Evolutionary conservation across 1,139 yeast genomes (phyloP), one percentile per base, ranked within the genome.

Genomic region (Geotrichum candidum): DNA sequence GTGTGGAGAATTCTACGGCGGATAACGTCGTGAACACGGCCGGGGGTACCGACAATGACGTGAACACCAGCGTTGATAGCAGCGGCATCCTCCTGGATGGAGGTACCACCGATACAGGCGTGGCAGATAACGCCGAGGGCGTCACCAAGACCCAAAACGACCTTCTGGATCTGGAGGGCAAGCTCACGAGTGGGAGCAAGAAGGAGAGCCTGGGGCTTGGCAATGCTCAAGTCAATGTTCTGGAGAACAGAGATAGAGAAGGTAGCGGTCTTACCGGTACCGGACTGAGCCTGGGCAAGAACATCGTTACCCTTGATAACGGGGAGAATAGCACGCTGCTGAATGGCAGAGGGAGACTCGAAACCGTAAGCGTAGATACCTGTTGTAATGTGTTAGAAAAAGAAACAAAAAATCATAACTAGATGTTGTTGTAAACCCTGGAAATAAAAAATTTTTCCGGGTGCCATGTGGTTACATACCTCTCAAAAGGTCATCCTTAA

Each of bases 261-360:
- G 70, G 99, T 94, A 75, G 98, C 99, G 67, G 99, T 94, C 84
- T 94, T 94, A 87, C 99, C 99, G 69, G 99, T 94, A 87, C 99
- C 99, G 62, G 98, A 92, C 84, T 94, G 99, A 71, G 98, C 97
- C 81, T 94, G 99, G 70, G 98, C 99, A 74, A 94, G 85, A 64
- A 92, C 97, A 79, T 94, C 99, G 80, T 94, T 86, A 70, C 96
- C 97, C 78, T 90, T 95, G 75, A 94, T 87, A 78, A 94, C 91
- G 77, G 97, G 99, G 76, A 89, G 82, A 73, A 94, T 94, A 68
- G 99, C 99, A 81, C 99, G 90, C 79, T 90, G 96, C 82, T 94
- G 99, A 81, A 94, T 94, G 68, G 98, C 96, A 68, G 97, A 90
- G 73, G 99, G 99, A 68, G 85, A 83, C 82, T 94, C 98, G 82